Evolutionary conservation across 345 rosid species (phyloP).

Genomic region (Noccaea bulbosa): DNA sequence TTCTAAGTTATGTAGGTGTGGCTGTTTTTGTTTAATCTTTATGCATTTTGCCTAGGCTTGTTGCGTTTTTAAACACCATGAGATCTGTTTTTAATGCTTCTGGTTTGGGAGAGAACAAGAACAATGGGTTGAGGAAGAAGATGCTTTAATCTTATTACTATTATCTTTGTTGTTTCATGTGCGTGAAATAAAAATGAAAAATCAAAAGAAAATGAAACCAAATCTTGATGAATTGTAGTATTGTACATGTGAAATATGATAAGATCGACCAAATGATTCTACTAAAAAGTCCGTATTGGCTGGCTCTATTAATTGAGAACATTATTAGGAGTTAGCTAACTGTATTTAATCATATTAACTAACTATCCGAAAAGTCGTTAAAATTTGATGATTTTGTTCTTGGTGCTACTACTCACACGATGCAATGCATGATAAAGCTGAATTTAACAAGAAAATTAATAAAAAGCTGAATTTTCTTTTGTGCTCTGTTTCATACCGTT

Average conservation of each 20-base stretch:
- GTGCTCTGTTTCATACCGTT: conserved; percentile 18
- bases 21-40: conserved; percentile 30
- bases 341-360: background rate
- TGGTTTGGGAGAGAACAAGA: conserved; percentile 19
- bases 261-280: background rate
- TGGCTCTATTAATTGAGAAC: background rate
- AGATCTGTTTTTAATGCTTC: conserved; percentile 36
- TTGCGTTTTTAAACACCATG: conserved; percentile 34
- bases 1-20: conserved; percentile 30
- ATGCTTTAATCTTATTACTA: conserved; percentile 8
- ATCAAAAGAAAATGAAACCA: background rate
- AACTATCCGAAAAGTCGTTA: conserved; percentile 3
- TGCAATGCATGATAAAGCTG: background rate
- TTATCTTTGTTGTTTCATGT: background rate
- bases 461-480: background rate
- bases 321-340: background rate
- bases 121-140: conserved; percentile 18
- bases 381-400: conserved; percentile 23
- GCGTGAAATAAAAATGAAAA: background rate
- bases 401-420: background rate
- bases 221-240: background rate
- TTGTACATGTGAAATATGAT: too few relatives aligned
- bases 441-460: background rate
- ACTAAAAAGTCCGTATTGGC: background rate
- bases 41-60: conserved; percentile 35